Evolutionary conservation across 306 rosid species (phyloP).

Genomic region (Vigna angularis): DNA sequence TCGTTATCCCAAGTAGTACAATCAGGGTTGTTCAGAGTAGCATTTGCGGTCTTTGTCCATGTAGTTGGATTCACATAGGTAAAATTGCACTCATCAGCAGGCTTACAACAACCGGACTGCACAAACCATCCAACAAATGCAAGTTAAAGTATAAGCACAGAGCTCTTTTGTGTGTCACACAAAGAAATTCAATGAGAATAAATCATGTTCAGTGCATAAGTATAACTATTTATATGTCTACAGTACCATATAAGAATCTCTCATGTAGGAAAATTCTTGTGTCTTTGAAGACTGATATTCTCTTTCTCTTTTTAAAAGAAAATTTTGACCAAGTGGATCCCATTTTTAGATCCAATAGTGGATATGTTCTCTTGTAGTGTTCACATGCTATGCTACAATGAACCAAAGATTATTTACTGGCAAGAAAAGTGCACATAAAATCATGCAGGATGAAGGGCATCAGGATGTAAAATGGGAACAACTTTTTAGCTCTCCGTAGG

Average conservation of each 20-base stretch:
- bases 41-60: constrained; percentile 46
- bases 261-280: background rate
- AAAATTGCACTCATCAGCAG: constrained; percentile 61
- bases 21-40: constrained; percentile 43
- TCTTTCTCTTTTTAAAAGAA: background rate
- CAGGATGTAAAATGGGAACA: constrained; percentile 2
- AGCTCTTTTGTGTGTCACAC: background rate
- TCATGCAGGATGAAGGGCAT: constrained; percentile 8
- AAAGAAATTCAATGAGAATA: constrained; percentile 3
- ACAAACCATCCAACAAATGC: constrained; percentile 3
- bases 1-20: constrained; percentile 66
- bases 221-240: background rate
- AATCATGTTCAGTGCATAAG: background rate
- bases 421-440: background rate
- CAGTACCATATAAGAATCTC: background rate
- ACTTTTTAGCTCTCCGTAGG: constrained; percentile 30
- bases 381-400: background rate
- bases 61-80: constrained; percentile 46
- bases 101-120: constrained; percentile 95
- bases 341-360: constrained; percentile 23
- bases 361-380: background rate
- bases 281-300: background rate
- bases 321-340: constrained; percentile 4
- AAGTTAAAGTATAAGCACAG: background rate
- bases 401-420: background rate